A percentile compares a stretch with the other conserved stretches of the same genome.
phyloP scores from a whole-genome alignment of 1,139 yeast species.

The Candida neerlandica region DNA sequence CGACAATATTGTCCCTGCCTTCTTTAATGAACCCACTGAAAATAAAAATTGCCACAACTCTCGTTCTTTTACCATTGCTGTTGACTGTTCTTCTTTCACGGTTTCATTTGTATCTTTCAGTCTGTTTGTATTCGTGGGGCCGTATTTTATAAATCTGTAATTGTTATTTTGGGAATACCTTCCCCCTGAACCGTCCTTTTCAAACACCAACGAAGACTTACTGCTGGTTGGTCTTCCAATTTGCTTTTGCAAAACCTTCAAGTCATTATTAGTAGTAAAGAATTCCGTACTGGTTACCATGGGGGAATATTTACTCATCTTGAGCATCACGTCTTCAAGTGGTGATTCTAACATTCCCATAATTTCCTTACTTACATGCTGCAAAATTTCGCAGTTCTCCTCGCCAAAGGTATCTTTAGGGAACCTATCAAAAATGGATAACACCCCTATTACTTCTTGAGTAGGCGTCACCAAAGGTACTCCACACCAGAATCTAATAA shows the following conservation, averaged over 20 bases:
- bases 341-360: conserved; percentile 46
- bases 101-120: background rate
- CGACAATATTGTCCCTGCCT: conserved; percentile 46
- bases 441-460: conserved; percentile 53
- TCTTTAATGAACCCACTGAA: conserved; percentile 42
- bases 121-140: conserved; percentile 4
- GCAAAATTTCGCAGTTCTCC: conserved; percentile 36
- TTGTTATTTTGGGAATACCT: conserved; percentile 53
- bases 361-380: conserved; percentile 42
- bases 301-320: conserved; percentile 5
- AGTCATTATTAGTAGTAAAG: conserved; percentile 9
- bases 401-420: conserved; percentile 42
- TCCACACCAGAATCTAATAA: conserved; percentile 62
- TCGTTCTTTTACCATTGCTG: conserved; percentile 20
- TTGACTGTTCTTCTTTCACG: background rate
- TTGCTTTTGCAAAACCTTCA: conserved; percentile 27
- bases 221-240: conserved; percentile 60
- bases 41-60: conserved; percentile 43
- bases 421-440: conserved; percentile 61
- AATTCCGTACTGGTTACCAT: conserved; percentile 22
- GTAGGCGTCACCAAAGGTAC: conserved; percentile 50
- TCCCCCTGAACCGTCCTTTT: conserved; percentile 63
- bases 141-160: conserved; percentile 39
- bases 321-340: conserved; percentile 18
- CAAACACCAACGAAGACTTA: conserved; percentile 42